Evolutionary conservation across 768 basidiomycete genomes (phyloP), one percentile per base, ranked within the genome.

Genomic region (Suillus spraguei): DNA sequence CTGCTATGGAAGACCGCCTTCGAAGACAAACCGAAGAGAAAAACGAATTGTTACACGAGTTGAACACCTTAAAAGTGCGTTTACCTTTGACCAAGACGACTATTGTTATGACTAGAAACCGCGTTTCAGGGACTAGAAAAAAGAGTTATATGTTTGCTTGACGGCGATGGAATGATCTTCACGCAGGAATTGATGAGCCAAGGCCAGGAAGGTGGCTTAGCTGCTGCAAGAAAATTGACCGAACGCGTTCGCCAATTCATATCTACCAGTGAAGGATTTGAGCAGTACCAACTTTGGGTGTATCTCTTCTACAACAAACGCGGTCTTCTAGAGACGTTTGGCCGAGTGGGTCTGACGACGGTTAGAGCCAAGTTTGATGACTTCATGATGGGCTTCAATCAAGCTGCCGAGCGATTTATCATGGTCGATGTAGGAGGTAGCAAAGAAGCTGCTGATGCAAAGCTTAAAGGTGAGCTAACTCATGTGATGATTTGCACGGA

Each of bases 381-480:
- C 20, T 91, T 91, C 69, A 74, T 87, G 61, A 73, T 81, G 59
- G 90, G 90, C 9, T 90, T 91, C 70, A 90, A 89, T 72, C 86
- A 88, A 73, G 86, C 89, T 13, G 78, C 84, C 16, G 85, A 86
- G 63, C 82, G 87, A 49, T 91, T 90, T 71, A 74, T 84, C 59
- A 85, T 91, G 76, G 80, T 89, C 38, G 90, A 91, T 73, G 88
- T 88, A 59, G 90, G 90, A 55, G 78, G 77, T 64, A 85, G 81
- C 58, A 91, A 91, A 76, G 90, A 91, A 79, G 87, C 86, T 4
- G 89, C 88, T 35, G 89, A 91, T 72, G 82, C 86, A 50, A 91
- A 91, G 76, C 84, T 91, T 71, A 89, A 88, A 81, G 87, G 90
- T 89, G 66, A 56, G 71, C 50, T 11, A 42, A 60, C 60, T 32